Evolutionary conservation across 2,329 filamentous ascomycete genomes (phyloP).

Genomic region (Erysiphe pulchra): DNA sequence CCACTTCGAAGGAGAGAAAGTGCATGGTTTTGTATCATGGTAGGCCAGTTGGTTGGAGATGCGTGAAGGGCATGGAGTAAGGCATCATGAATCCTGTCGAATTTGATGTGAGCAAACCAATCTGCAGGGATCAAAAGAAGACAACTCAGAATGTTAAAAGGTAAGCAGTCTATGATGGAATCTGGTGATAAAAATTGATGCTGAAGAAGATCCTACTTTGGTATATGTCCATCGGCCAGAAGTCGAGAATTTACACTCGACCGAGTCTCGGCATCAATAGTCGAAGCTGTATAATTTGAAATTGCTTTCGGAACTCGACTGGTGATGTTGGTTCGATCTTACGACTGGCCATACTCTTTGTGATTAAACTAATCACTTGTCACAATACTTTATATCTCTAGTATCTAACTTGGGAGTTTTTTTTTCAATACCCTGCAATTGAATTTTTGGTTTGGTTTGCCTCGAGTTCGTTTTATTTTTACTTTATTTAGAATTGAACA

Average conservation of each 20-base stretch:
- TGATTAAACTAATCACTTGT: neutral
- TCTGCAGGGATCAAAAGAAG: too few relatives aligned
- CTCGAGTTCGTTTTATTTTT: too few relatives aligned
- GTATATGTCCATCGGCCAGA: conserved; percentile 30
- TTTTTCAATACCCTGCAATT: too few relatives aligned
- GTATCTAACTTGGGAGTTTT: too few relatives aligned
- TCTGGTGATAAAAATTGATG: too few relatives aligned
- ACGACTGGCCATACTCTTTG: conserved; percentile 4
- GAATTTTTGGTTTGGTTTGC: too few relatives aligned
- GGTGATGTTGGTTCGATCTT: conserved; percentile 18
- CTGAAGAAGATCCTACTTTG: conserved; percentile 20
- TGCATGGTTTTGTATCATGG: conserved; percentile 30
- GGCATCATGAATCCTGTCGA: conserved; percentile 32
- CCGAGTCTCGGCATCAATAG: conserved; percentile 32
- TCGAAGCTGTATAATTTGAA: conserved; percentile 31
- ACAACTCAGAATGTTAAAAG: too few relatives aligned
- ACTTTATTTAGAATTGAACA: too few relatives aligned
- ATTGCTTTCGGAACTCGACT: conserved; percentile 31
- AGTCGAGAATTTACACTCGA: conserved; percentile 35
- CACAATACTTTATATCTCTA: too few relatives aligned
- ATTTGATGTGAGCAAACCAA: neutral
- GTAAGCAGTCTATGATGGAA: too few relatives aligned
- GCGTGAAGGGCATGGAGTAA: conserved; percentile 36
- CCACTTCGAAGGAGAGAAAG: conserved; percentile 31
- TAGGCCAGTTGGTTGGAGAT: conserved; percentile 35